These are phyloP conservation scores for Trichosporon asahii DNA, from an alignment of 1,284 basidiomycete genomes.

Conservation along the genomic window DNA sequence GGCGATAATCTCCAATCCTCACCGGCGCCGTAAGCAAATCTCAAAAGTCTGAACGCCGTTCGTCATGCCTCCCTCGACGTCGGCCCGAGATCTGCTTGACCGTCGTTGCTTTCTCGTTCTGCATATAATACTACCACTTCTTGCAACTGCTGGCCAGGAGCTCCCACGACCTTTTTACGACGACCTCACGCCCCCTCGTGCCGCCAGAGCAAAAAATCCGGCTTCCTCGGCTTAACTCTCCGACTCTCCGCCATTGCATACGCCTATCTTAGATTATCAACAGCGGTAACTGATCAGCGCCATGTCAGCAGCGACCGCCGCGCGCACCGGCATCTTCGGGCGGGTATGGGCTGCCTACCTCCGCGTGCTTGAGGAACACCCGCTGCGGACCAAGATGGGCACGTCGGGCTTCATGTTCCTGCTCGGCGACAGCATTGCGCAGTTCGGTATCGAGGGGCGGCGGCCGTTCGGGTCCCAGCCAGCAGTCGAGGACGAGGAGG, in stretches of 20 bases:
- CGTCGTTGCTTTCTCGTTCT: neutral
- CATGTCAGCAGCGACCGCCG: conserved; percentile 6
- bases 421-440: conserved; percentile 24
- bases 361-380: conserved; percentile 12
- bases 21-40: neutral
- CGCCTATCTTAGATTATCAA: too few relatives aligned
- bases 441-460: conserved; percentile 29
- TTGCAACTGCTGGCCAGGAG: neutral
- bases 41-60: neutral
- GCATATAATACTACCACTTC: neutral
- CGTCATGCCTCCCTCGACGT: neutral
- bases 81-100: neutral
- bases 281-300: neutral
- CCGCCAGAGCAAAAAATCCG: neutral
- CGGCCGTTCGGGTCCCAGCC: neutral
- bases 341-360: conserved; percentile 16
- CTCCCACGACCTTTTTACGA: neutral
- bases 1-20: neutral
- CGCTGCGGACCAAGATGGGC: conserved; percentile 27
- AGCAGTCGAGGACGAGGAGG: conserved; percentile 7
- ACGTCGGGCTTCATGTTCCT: conserved; percentile 22
- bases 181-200: too few relatives aligned
- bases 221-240: neutral
- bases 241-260: too few relatives aligned
- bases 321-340: neutral